phyloP scores from a whole-genome alignment of 768 basidiomycete species.

The Lactifluus echinatus region DNA sequence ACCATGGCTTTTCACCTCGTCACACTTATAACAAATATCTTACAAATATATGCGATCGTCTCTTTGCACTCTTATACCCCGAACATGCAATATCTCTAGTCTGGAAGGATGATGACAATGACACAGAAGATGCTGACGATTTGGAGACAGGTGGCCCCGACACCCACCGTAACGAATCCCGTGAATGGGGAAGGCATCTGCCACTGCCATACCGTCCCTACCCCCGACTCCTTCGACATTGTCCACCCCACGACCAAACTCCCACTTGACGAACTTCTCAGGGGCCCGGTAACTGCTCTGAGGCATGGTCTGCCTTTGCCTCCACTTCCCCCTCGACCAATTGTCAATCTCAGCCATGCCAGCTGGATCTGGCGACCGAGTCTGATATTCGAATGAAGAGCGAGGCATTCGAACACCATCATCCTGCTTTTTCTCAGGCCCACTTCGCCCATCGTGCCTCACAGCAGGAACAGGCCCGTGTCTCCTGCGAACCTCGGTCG shows the following conservation, averaged over 20 bases:
- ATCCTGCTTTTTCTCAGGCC: constrained; percentile 28
- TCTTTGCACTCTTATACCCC: constrained; percentile 62
- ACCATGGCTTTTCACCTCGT: no score
- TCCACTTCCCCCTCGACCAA: constrained; percentile 4
- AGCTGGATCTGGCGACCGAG: constrained; percentile 22
- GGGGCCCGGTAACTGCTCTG: constrained; percentile 30
- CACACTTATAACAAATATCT: no score
- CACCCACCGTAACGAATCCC: constrained; percentile 56
- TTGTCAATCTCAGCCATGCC: constrained; percentile 15
- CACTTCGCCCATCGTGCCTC: constrained; percentile 36
- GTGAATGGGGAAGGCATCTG: constrained; percentile 70
- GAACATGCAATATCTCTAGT: no score
- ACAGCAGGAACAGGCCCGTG: constrained; percentile 40
- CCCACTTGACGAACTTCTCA: constrained; percentile 74
- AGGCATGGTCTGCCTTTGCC: constrained; percentile 25
- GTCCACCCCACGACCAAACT: constrained; percentile 76
- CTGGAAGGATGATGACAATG: no score
- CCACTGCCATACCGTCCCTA: constrained; percentile 31
- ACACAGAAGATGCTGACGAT: no score
- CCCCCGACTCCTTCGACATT: constrained; percentile 51
- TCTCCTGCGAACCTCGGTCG: constrained; percentile 51
- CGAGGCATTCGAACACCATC: constrained; percentile 23
- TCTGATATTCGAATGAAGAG: constrained; percentile 25
- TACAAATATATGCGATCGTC: no score
- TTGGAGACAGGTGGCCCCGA: no score